A percentile compares a stretch with the other conserved stretches of the same genome.
phyloP scores from a whole-genome alignment of 352 stramenopile genomes.

The Phytopythium sindhum region DNA sequence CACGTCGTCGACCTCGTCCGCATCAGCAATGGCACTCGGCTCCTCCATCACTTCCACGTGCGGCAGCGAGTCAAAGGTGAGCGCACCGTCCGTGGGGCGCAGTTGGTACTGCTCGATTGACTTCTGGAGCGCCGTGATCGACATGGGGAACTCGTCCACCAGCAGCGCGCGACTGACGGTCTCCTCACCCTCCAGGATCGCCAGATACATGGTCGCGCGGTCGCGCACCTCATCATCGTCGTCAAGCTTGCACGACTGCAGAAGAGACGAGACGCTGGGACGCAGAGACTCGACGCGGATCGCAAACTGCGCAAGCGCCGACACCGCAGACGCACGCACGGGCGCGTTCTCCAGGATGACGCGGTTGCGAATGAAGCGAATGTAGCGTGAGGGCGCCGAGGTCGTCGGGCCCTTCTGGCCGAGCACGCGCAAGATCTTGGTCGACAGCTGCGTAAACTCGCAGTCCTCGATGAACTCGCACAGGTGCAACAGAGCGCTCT shows the following conservation, averaged over 20 bases:
- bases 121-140: constrained; percentile 65
- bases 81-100: constrained; percentile 60
- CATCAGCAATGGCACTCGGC: constrained; percentile 26
- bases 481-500: constrained; percentile 95
- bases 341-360: constrained; percentile 98
- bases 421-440: constrained; percentile 95
- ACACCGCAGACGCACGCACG: constrained; percentile 96
- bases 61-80: constrained; percentile 83
- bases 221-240: constrained; percentile 98
- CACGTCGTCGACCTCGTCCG: constrained; percentile 26
- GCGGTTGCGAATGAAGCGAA: constrained; percentile 99
- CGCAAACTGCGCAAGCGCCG: constrained; percentile 95
- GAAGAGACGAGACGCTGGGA: constrained; percentile 91
- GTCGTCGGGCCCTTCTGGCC: constrained; percentile 94
- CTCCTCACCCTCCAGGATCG: constrained; percentile 66
- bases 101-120: constrained; percentile 88
- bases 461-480: constrained; percentile 99
- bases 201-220: constrained; percentile 87
- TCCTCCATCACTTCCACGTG: constrained; percentile 75
- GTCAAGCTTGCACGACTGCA: constrained; percentile 95
- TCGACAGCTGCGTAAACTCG: constrained; percentile 88
- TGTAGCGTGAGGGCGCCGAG: constrained; percentile 94
- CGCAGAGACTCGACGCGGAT: constrained; percentile 91
- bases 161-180: constrained; percentile 49
- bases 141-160: constrained; percentile 79